Conservation (phyloP, 306 rosid genomes). For the Rosa chinensis region DNA sequence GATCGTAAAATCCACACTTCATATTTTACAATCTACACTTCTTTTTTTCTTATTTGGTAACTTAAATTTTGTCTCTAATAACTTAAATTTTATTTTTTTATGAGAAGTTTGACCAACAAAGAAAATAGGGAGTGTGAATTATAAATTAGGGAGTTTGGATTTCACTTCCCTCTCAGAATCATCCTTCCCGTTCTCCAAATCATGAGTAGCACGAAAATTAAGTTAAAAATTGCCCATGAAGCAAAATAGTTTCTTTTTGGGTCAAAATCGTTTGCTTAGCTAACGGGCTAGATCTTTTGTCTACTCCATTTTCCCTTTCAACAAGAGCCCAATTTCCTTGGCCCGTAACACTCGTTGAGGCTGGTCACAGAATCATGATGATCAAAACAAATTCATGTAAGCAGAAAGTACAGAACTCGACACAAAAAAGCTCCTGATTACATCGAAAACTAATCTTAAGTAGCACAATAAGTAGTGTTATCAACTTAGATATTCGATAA, state of each 20-base stretch:
- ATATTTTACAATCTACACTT: no score
- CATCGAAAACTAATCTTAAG: neutral
- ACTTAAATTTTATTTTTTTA: no score
- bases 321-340: neutral
- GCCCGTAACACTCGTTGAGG: neutral
- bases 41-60: no score
- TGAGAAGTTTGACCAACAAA: no score
- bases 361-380: no score
- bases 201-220: no score
- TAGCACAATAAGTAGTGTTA: neutral
- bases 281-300: neutral
- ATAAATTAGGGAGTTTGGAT: no score
- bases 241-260: neutral
- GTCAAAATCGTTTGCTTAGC: neutral
- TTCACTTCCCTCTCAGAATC: no score
- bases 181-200: no score
- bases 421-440: neutral
- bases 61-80: no score
- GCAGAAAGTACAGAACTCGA: neutral
- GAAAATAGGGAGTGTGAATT: no score
- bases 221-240: neutral
- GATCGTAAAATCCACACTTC: no score
- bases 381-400: neutral
- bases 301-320: neutral
- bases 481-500: constrained; percentile 17